A percentile compares a stretch with the other conserved stretches of the same genome.
These are phyloP conservation scores for Lasiosphaeriaceae sp. DNA, from an alignment of 495 filamentous ascomycete genomes.

Conservation along the genomic window DNA sequence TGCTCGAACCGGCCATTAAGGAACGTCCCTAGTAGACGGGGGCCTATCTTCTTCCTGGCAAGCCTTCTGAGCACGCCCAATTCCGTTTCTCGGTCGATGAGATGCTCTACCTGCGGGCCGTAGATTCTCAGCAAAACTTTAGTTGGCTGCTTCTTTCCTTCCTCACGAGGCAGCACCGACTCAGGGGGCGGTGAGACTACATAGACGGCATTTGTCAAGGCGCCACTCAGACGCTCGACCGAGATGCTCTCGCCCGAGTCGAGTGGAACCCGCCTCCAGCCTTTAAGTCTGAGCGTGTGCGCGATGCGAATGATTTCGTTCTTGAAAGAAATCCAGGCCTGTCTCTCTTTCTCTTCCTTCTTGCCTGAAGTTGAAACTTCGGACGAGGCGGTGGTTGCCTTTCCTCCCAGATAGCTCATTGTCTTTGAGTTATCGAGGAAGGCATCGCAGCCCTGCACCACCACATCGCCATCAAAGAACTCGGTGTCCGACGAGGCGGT, in stretches of 20 bases:
- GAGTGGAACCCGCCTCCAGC: conserved; percentile 81
- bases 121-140: conserved; percentile 92
- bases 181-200: conserved; percentile 78
- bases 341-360: conserved; percentile 58
- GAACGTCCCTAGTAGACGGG: conserved; percentile 89
- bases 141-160: conserved; percentile 38
- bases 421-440: conserved; percentile 86
- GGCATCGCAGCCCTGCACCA: conserved; percentile 74
- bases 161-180: conserved; percentile 32
- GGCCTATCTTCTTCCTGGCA: conserved; percentile 87
- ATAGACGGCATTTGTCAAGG: conserved; percentile 93
- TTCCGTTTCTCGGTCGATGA: conserved; percentile 92
- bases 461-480: conserved; percentile 62
- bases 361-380: conserved; percentile 35
- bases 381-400: conserved; percentile 46
- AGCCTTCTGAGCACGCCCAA: conserved; percentile 81
- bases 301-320: conserved; percentile 81
- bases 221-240: conserved; percentile 84
- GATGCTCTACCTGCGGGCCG: conserved; percentile 89
- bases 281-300: conserved; percentile 83
- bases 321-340: conserved; percentile 79
- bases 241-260: conserved; percentile 61
- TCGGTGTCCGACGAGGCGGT: conserved; percentile 75
- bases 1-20: conserved; percentile 95
- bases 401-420: conserved; percentile 65